These are phyloP conservation scores for Decorospora gaudefroyi DNA, from an alignment of 2,329 filamentous ascomycete genomes.

Conservation along the genomic window DNA sequence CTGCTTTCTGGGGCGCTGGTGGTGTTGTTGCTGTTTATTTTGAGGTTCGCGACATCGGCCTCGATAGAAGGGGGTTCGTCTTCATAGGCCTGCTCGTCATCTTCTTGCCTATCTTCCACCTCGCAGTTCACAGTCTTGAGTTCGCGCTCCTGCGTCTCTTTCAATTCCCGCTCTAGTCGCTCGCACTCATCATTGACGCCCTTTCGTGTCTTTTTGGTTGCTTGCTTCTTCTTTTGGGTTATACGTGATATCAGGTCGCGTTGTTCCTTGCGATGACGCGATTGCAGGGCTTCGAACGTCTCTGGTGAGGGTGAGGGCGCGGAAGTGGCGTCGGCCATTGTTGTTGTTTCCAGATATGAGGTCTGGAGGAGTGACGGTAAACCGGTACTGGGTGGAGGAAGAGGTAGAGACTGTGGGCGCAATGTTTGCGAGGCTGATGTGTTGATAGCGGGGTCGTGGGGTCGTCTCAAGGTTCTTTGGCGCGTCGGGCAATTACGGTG, in stretches of 20 bases:
- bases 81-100: conserved; percentile 7
- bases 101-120: conserved; percentile 14
- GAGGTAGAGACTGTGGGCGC: conserved; percentile 12
- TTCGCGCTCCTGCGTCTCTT: conserved; percentile 59
- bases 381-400: no score
- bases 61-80: conserved; percentile 20
- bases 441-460: conserved; percentile 17
- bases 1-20: background rate
- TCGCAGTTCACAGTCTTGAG: conserved; percentile 49
- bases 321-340: conserved; percentile 20
- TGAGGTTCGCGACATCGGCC: conserved; percentile 15
- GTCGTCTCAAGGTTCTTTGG: conserved; percentile 6
- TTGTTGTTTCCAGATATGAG: background rate
- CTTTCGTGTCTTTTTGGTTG: conserved; percentile 77
- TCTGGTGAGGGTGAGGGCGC: conserved; percentile 12
- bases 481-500: conserved; percentile 10
- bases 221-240: conserved; percentile 95
- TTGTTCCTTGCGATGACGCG: conserved; percentile 84
- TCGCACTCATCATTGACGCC: conserved; percentile 66
- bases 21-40: conserved; percentile 6
- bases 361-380: background rate
- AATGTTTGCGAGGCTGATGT: conserved; percentile 1
- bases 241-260: conserved; percentile 82
- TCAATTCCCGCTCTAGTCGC: conserved; percentile 59
- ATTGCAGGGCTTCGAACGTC: conserved; percentile 73